phyloP scores from a whole-genome alignment of 192 early-diverging fungal genomes.

The Chytriomyces sp. region DNA sequence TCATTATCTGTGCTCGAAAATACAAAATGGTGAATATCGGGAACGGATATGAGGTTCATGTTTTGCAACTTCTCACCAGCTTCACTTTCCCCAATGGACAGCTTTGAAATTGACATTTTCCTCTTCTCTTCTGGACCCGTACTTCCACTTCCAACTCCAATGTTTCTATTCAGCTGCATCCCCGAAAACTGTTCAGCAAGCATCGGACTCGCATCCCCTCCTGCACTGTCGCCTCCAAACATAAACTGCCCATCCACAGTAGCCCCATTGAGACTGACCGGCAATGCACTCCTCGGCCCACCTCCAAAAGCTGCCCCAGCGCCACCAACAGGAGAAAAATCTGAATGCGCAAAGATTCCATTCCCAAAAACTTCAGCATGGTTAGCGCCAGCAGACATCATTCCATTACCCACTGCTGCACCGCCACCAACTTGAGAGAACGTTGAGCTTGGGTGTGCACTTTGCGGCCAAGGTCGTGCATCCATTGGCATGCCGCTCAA shows the following conservation, averaged over 20 bases:
- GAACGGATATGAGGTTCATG: background rate
- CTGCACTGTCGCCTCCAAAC: background rate
- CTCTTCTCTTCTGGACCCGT: background rate
- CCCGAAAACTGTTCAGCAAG: constrained; percentile 17
- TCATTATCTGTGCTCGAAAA: constrained; percentile 2
- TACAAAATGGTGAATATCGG: background rate
- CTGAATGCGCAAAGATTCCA: background rate
- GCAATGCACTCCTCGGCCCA: constrained; percentile 11
- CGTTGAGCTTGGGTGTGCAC: constrained; percentile 1
- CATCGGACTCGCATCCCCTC: background rate
- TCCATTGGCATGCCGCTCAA: background rate
- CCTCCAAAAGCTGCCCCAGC: background rate
- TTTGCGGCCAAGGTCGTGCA: background rate
- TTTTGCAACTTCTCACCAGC: constrained; percentile 1
- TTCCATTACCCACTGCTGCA: background rate
- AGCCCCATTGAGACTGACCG: background rate
- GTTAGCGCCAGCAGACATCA: background rate
- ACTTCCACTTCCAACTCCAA: background rate
- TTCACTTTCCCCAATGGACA: constrained; percentile 23
- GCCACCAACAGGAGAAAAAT: background rate
- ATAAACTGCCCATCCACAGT: background rate
- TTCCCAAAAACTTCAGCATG: background rate
- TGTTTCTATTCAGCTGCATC: background rate
- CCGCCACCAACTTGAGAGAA: background rate
- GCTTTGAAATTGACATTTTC: constrained; percentile 3